Base-by-base conservation (phyloP, 2,329 filamentous ascomycete genomes). In the Huntiella savannae region DNA sequence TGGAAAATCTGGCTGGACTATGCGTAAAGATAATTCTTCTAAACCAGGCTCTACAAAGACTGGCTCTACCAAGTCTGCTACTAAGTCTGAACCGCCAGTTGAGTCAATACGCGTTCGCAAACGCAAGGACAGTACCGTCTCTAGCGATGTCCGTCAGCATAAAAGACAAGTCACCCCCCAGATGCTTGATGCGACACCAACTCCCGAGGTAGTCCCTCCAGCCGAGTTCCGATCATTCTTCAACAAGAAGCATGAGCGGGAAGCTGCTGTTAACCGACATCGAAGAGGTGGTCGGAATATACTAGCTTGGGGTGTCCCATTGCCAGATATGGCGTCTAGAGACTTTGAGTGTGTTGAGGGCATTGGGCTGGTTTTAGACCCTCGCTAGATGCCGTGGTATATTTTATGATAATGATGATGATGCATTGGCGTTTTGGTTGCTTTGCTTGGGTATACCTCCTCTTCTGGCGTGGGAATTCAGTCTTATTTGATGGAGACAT, bases 171-270 rank as follows among this genome's bases (percentile, higher is more conserved):
- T 42, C 46, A 43, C 42, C 22, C 43, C 45, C 5, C 28, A 33
- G 17, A n/a, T 36, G 34, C 34, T 36, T 10, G 22, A 28, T 7
- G 54, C 37, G 54, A 58, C 47, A 17, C 49, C 42, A 33, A 52
- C 53, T 10, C 54, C 55, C n/a, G 7, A 57, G 59, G 8, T 11
- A n/a, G n/a, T 13, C 13, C 16, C n/a, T 60, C 2, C 72, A 69
- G 49, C 79, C 82, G 22, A 28, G 34, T 86, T 95, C 57, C 80
- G 68, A n/a, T 93, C 84, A 0, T 95, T 95, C 63, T 96, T 86
- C 58, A 61, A 70, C 13, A 86, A 91, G 62, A 76, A 72, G 17
- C 78, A 92, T 56, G 71, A 88, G 50, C 79, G 88, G 19, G 82
- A 86, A 16, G 75, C 77, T 5, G 85, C 87, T 7, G 62, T 94